Evolutionary conservation across 2,329 filamentous ascomycete genomes (phyloP).

Genomic region (Fusarium chuoi): DNA sequence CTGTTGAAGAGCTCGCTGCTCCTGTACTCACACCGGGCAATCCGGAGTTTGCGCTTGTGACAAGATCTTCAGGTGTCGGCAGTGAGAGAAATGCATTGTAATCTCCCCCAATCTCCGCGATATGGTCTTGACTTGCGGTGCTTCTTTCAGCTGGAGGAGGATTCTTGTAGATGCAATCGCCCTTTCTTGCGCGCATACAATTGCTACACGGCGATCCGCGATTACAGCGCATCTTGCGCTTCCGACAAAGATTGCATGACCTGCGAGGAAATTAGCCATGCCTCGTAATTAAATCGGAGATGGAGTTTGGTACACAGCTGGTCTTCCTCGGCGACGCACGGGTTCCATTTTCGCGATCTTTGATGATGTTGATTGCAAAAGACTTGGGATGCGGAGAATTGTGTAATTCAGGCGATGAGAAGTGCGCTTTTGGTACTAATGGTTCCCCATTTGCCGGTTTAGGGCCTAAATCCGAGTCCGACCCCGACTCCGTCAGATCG

Average conservation of each 20-base stretch:
- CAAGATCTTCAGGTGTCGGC: not conserved
- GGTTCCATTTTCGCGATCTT: constrained; percentile 22
- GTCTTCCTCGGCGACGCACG: constrained; percentile 42
- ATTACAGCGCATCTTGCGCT: constrained; percentile 58
- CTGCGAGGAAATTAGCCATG: constrained; percentile 30
- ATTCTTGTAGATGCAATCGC: constrained; percentile 49
- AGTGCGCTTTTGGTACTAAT: constrained; percentile 10
- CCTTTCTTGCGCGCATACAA: constrained; percentile 52
- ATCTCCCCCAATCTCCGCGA: not conserved
- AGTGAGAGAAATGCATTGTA: not conserved
- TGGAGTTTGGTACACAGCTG: constrained; percentile 40
- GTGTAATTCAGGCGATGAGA: not conserved
- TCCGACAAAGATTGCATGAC: constrained; percentile 54
- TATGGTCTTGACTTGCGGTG: not conserved
- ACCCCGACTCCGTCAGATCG: not conserved
- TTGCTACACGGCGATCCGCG: constrained; percentile 54
- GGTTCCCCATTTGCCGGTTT: constrained; percentile 20
- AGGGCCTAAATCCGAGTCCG: not conserved
- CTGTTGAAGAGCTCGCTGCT: not conserved
- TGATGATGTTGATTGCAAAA: not conserved
- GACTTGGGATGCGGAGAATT: not conserved
- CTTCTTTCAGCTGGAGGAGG: not conserved
- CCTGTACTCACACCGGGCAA: not conserved
- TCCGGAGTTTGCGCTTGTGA: not conserved
- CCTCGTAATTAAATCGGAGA: rapidly evolving